These are phyloP conservation scores for Moesziomyces aphidis DNA, from an alignment of 1,284 basidiomycete genomes.

Conservation along the genomic window DNA sequence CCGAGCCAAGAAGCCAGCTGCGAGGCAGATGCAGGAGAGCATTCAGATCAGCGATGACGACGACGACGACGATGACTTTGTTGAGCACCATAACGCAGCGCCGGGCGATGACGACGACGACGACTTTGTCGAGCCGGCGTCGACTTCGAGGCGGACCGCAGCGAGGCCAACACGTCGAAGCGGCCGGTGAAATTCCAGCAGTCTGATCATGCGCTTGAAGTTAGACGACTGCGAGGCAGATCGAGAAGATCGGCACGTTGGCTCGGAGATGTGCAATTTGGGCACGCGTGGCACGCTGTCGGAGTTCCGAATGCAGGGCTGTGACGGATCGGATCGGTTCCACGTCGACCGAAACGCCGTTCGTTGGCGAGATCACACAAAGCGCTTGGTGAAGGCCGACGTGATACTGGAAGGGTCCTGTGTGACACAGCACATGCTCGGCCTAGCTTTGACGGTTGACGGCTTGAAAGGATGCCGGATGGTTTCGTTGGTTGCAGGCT, in stretches of 20 bases:
- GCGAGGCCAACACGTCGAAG: background rate
- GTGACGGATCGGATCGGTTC: background rate
- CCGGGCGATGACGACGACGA: conserved; percentile 31
- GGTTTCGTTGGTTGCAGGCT: too few species aligned
- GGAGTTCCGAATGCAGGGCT: background rate
- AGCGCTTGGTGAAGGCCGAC: too few species aligned
- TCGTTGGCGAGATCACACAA: too few species aligned
- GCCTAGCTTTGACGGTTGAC: too few species aligned
- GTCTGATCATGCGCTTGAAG: background rate
- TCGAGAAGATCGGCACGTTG: too few species aligned
- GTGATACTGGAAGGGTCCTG: too few species aligned
- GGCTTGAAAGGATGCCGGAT: too few species aligned
- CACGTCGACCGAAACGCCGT: background rate
- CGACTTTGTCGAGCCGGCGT: conserved; percentile 36
- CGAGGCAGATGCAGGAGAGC: conserved; percentile 20
- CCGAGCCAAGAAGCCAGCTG: background rate
- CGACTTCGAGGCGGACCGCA: background rate
- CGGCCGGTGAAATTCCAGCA: background rate
- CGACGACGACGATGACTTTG: conserved; percentile 10
- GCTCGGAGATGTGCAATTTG: too few species aligned
- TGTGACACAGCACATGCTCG: too few species aligned
- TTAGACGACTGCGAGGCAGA: too few species aligned
- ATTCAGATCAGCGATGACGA: conserved; percentile 43
- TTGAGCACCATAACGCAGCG: conserved; percentile 1
- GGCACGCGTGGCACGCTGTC: background rate